Evolutionary conservation across 805 yeast species (phyloP), one percentile per base, ranked within the genome.

Genomic region (Yarrowia sp.): DNA sequence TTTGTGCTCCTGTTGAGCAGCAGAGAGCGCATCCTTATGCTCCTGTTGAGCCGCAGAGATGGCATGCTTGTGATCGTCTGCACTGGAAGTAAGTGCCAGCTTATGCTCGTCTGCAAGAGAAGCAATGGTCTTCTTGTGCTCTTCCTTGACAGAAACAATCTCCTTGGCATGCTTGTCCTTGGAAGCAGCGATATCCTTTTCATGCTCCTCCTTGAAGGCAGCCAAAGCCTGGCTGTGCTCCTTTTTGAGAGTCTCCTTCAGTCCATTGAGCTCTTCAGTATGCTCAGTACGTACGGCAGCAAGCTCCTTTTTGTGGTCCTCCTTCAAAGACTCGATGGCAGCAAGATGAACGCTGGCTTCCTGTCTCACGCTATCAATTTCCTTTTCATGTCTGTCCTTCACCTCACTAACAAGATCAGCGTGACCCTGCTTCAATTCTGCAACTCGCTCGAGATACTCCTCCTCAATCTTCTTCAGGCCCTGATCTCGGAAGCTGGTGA

Each of bases 381-480:
- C 63, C 30, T 30, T 42, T 13, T 39, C 36, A 13, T 55, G 47
- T 14, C n/a, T 40, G 24, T n/a, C n/a, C 39, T n/a, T 24, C 24
- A 40, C 3, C 39, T 55, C 63, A 12, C 19, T 2, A 9, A 55
- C 36, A 40, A 34, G 38, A 13, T 55, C 47, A 24, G 49, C n/a
- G 15, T 55, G 63, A 2, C 47, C n/a, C 47, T 55, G 38, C 20
- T 55, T 42, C 17, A 55, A 17, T 49, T 40, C 63, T 10, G 33
- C 47, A n/a, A 55, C 24, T 3, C 63, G 47, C 4, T 9, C 15
- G 24, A 5, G 20, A 12, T 40, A 40, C n/a, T 55, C 63, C 1
- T 38, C 47, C 39, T 55, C 63, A 15, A 55, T 20, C 63, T 55
- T 55, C 17, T 24, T 40, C 34, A 55, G 47, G n/a, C 47, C 24